phyloP scores from a whole-genome alignment of 2,329 filamentous ascomycete species.

The Xylariomycetidae sp. region DNA sequence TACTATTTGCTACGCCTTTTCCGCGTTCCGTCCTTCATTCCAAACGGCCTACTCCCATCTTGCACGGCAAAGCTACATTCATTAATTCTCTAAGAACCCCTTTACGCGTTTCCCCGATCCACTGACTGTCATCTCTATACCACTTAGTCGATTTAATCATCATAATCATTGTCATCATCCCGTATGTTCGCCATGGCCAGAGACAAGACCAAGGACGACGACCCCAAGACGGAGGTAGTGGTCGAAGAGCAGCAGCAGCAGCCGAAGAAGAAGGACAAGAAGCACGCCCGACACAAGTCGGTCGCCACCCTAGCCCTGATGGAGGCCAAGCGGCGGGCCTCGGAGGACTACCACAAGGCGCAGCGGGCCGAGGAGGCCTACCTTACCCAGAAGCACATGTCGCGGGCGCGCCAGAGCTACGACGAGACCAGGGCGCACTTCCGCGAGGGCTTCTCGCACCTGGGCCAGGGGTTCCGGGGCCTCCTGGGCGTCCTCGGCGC shows the following conservation, averaged over 20 bases:
- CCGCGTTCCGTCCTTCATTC: no score
- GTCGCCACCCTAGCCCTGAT: conserved; percentile 39
- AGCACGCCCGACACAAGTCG: conserved; percentile 15
- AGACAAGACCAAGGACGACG: neutral
- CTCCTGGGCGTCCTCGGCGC: conserved; percentile 26
- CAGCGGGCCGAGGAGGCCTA: conserved; percentile 37
- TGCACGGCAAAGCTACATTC: neutral
- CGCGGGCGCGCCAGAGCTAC: conserved; percentile 32
- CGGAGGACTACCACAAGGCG: conserved; percentile 33
- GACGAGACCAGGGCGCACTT: conserved; percentile 36
- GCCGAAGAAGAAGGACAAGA: neutral
- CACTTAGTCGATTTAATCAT: neutral
- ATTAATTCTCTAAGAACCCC: no score
- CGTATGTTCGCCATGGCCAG: neutral
- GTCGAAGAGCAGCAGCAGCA: no score
- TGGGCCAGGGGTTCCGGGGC: conserved; percentile 29
- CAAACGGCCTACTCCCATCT: neutral
- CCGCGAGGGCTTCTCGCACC: conserved; percentile 30
- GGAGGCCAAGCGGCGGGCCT: conserved; percentile 32
- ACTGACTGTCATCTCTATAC: no score
- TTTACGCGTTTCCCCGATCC: no score
- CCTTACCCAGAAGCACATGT: conserved; percentile 35
- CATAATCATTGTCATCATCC: neutral
- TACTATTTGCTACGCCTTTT: no score
- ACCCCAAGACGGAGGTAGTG: no score